These are phyloP conservation scores for Suaeda aralocaspica DNA, from an alignment of 148 eudicot genomes.

Conservation along the genomic window DNA sequence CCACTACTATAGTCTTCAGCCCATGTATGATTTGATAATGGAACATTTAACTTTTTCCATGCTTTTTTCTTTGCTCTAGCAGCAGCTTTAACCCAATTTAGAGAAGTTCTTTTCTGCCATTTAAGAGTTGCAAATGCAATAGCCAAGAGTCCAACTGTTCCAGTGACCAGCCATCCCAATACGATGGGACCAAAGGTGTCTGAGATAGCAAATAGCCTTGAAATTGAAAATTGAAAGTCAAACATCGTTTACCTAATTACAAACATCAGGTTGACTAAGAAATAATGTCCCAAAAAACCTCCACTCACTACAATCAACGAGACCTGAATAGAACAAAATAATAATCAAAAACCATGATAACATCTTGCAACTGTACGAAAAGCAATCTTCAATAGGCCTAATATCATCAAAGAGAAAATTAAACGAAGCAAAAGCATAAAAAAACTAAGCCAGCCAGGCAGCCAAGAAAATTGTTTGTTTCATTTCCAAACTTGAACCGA, in stretches of 20 bases:
- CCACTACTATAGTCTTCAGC: slow-evolving; percentile 58
- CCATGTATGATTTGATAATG: slow-evolving; percentile 78
- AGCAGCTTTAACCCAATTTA: slow-evolving; percentile 90
- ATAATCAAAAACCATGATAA: slow-evolving; percentile 1
- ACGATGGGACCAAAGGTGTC: slow-evolving; percentile 47
- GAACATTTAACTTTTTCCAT: slow-evolving; percentile 71
- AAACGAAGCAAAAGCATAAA: too few species aligned
- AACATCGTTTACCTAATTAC: slow-evolving; percentile 37
- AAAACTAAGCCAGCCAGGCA: neutral
- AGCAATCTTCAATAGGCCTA: neutral
- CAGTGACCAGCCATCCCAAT: slow-evolving; percentile 73
- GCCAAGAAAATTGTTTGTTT: neutral
- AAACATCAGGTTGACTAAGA: slow-evolving; percentile 20
- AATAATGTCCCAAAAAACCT: slow-evolving; percentile 4
- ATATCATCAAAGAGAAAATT: neutral
- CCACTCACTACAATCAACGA: slow-evolving; percentile 7
- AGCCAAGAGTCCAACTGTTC: slow-evolving; percentile 62
- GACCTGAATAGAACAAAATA: slow-evolving; percentile 19
- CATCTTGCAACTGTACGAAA: too few species aligned
- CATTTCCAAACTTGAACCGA: neutral
- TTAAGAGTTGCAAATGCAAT: slow-evolving; percentile 56
- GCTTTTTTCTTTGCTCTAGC: slow-evolving; percentile 76
- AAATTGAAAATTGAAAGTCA: slow-evolving; percentile 37
- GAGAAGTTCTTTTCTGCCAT: slow-evolving; percentile 66
- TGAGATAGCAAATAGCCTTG: slow-evolving; percentile 43